Conservation (phyloP, 495 filamentous ascomycete genomes). For the Astrothelium macrocarpum region DNA sequence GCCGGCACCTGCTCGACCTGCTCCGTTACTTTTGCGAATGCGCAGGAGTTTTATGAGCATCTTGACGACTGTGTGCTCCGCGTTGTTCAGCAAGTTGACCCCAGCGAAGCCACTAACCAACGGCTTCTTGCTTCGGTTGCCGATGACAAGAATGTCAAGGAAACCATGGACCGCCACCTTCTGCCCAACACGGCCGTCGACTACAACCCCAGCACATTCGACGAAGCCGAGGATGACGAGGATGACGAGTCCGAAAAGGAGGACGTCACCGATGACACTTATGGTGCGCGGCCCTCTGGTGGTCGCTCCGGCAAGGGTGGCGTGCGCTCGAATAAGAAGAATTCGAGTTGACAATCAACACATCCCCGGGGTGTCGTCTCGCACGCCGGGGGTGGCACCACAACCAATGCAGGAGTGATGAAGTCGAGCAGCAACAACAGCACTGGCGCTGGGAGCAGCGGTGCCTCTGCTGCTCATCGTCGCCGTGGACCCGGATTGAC, state of each 20-base stretch:
- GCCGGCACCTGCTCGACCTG: slow-evolving; percentile 92
- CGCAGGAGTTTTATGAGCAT: slow-evolving; percentile 99
- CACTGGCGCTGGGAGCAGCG: background rate
- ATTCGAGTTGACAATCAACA: slow-evolving; percentile 49
- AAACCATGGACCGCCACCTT: slow-evolving; percentile 74
- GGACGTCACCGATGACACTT: slow-evolving; percentile 50
- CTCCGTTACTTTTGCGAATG: slow-evolving; percentile 78
- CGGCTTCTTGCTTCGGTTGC: slow-evolving; percentile 71
- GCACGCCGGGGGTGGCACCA: slow-evolving; percentile 46
- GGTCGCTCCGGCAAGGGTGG: slow-evolving; percentile 11
- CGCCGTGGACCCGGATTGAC: slow-evolving; percentile 37
- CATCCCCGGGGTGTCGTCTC: slow-evolving; percentile 43
- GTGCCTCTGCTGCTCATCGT: background rate
- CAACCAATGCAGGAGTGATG: slow-evolving; percentile 15
- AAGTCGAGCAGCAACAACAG: slow-evolving; percentile 11
- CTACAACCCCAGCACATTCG: slow-evolving; percentile 39
- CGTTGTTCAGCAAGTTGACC: slow-evolving; percentile 95
- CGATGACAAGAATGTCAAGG: slow-evolving; percentile 68
- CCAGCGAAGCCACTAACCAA: slow-evolving; percentile 92
- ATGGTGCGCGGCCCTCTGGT: slow-evolving; percentile 36
- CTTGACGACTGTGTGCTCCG: slow-evolving; percentile 96
- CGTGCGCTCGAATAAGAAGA: slow-evolving; percentile 8
- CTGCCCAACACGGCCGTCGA: slow-evolving; percentile 49
- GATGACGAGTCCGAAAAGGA: slow-evolving; percentile 55
- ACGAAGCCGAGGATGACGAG: slow-evolving; percentile 51